phyloP scores from a whole-genome alignment of 23 red algal species.

The Gracilaria gracilis region DNA sequence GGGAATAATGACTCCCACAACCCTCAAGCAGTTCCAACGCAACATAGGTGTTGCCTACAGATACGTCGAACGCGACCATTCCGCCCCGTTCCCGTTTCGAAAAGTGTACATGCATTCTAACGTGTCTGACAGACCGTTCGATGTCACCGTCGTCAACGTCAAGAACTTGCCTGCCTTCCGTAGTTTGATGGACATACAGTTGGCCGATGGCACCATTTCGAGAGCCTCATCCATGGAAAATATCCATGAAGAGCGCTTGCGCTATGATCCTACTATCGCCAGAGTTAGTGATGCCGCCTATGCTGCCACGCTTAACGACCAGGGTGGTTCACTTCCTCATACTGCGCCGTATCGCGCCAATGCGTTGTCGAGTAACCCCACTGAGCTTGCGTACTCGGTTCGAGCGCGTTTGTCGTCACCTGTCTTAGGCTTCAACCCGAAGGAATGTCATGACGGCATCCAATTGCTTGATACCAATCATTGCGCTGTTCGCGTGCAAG shows the following conservation, averaged over 20 bases:
- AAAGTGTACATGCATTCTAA: slow-evolving; percentile 92
- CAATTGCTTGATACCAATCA: slow-evolving; percentile 83
- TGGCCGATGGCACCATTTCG: slow-evolving; percentile 76
- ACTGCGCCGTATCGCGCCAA: slow-evolving; percentile 71
- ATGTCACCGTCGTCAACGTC: slow-evolving; percentile 95
- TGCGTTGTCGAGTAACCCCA: slow-evolving; percentile 71
- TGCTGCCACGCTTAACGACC: slow-evolving; percentile 79
- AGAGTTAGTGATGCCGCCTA: slow-evolving; percentile 75
- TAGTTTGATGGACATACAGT: slow-evolving; percentile 34
- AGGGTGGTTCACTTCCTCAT: slow-evolving; percentile 68
- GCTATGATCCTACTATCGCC: slow-evolving; percentile 58
- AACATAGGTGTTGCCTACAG: slow-evolving; percentile 78
- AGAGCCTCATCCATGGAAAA: slow-evolving; percentile 89
- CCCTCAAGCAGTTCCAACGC: slow-evolving; percentile 66
- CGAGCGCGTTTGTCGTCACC: slow-evolving; percentile 86
- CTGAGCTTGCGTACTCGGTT: slow-evolving; percentile 84
- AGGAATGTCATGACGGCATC: slow-evolving; percentile 93
- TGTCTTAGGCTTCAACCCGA: slow-evolving; percentile 85
- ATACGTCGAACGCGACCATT: slow-evolving; percentile 74
- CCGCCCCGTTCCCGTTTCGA: slow-evolving; percentile 52
- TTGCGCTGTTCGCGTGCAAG: slow-evolving; percentile 86
- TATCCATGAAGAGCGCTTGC: slow-evolving; percentile 53
- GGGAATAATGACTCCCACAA: slow-evolving; percentile 77
- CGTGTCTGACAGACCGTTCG: slow-evolving; percentile 85
- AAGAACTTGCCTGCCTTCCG: slow-evolving; percentile 49